Base-by-base conservation (phyloP, 352 stramenopile species). In the Phytophthora capsici region DNA sequence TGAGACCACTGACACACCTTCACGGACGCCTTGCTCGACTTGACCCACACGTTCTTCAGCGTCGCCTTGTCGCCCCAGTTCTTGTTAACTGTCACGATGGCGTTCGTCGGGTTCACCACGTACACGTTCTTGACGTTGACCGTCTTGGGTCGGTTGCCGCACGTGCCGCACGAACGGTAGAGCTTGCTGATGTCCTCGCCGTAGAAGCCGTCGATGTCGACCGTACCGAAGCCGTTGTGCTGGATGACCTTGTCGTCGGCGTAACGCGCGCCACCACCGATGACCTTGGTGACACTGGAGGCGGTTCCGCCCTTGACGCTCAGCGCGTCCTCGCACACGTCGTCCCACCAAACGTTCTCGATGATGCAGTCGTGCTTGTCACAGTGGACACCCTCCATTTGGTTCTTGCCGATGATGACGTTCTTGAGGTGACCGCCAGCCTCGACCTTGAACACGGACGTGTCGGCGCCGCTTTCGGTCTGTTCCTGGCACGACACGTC, bases 181-280 rank as follows among this genome's bases (percentile, higher is more conserved):
- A 41, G 34, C 34, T 41, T 41, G 34, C 34, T 12, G 34, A 41
- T 16, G 7, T 41, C 34, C 34, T 41, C 7, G 2, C 7, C 34
- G 14, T 16, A 41, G 12, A 41, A 41, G 6, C 34, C 34, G 7
- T 41, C 13, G 34, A 41, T 41, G 3, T 41, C 13, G 34, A 41
- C 34, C 7, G 34, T 41, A 7, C 34, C 34, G 34, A 16, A 41
- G 34, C 34, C 34, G 34, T 41, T 57, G 51, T 58, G 51, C 51
- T 59, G 52, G 23, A 75, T 47, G 44, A 66, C 55, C 63, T 84
- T 84, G 72, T 84, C 74, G 22, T 71, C 61, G 28, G 70, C 74
- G 36, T 69, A 62, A 17, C 67, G 63, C 0, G 73, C 69, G 36
- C 74, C 70, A 26, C 74, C 65, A 37, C 68, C 71, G 13, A 63